Conservation (phyloP, 2,329 filamentous ascomycete genomes). For the Ophiostoma ulmi region DNA sequence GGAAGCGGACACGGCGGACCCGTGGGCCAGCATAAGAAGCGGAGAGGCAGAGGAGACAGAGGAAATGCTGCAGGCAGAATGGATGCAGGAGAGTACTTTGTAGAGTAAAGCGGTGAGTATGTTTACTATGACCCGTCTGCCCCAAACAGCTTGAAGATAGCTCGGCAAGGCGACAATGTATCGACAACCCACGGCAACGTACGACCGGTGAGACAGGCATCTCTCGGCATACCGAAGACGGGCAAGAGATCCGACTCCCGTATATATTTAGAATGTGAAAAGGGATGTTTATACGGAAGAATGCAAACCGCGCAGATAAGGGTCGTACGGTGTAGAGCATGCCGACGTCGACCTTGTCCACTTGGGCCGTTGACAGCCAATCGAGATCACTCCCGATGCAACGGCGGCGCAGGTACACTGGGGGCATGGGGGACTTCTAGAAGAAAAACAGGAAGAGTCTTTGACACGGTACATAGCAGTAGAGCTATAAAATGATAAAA, state of each 20-base stretch:
- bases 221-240: slow-evolving; percentile 13
- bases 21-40: slow-evolving; percentile 9
- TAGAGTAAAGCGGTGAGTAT: slow-evolving; percentile 9
- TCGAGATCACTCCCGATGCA: background rate
- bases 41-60: background rate
- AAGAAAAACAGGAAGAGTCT: background rate
- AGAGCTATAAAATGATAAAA: background rate
- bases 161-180: background rate
- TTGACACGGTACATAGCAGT: background rate
- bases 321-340: slow-evolving; percentile 4
- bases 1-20: slow-evolving; percentile 8
- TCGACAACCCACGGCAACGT: background rate
- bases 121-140: background rate
- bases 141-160: background rate
- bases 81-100: background rate
- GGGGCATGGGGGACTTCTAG: background rate
- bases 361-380: background rate
- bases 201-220: background rate
- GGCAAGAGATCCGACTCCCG: slow-evolving; percentile 11
- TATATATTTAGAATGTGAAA: background rate
- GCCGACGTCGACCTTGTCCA: background rate
- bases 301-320: background rate
- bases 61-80: background rate
- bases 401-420: slow-evolving; percentile 13
- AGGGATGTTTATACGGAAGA: background rate